Conservation (phyloP, 495 filamentous ascomycete species). For the Penicillium psychrofluorescens region DNA sequence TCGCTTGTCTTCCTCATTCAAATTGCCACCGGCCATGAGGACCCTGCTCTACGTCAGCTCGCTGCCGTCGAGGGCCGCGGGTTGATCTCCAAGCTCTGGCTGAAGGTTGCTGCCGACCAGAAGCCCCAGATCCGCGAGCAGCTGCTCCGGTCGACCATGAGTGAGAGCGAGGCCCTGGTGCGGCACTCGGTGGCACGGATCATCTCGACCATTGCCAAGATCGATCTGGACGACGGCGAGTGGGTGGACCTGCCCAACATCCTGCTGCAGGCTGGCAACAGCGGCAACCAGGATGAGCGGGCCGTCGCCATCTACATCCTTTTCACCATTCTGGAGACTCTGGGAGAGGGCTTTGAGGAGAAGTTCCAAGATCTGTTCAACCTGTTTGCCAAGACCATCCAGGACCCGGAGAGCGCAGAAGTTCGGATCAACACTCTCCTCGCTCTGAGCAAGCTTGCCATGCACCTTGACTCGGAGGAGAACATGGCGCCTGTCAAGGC, state of each 20-base stretch:
- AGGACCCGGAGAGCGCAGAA: constrained; percentile 81
- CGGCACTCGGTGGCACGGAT: constrained; percentile 84
- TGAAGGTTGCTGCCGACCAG: constrained; percentile 48
- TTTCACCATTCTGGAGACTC: constrained; percentile 79
- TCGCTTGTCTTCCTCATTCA: constrained; percentile 79
- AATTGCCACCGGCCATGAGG: constrained; percentile 67
- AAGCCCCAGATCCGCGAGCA: constrained; percentile 74
- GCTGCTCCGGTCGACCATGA: constrained; percentile 72
- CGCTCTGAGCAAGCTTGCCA: constrained; percentile 80
- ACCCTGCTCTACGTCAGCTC: constrained; percentile 70
- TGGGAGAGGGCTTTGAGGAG: constrained; percentile 71
- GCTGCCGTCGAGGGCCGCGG: constrained; percentile 82
- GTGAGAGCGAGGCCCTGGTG: constrained; percentile 64
- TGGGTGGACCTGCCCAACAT: constrained; percentile 76
- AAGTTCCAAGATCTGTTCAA: constrained; percentile 69
- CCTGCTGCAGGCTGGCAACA: constrained; percentile 65
- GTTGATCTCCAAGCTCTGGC: constrained; percentile 83
- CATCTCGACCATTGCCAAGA: constrained; percentile 76
- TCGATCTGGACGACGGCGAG: constrained; percentile 79
- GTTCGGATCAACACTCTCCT: constrained; percentile 94
- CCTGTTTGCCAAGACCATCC: constrained; percentile 81
- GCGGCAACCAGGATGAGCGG: constrained; percentile 64
- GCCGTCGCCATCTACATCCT: constrained; percentile 91
- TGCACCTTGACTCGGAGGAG: constrained; percentile 81
- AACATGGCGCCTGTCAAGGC: constrained; percentile 60